phyloP scores from a whole-genome alignment of 2,329 filamentous ascomycete genomes.

The Chrysosporium keratinophilum region DNA sequence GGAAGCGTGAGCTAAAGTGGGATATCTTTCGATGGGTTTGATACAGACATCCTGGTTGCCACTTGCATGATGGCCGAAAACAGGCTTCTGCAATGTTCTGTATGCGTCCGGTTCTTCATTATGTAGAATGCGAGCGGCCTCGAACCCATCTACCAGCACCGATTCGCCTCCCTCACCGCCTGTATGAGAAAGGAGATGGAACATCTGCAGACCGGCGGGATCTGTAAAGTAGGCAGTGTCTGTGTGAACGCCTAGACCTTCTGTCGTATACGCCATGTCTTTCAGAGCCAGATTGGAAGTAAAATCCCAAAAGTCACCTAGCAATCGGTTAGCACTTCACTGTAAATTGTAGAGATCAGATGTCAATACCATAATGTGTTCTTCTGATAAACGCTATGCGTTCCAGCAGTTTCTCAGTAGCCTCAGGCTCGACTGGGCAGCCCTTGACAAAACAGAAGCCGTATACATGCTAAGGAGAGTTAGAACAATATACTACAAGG shows the following conservation, averaged over 20 bases:
- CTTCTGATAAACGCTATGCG: slow-evolving; percentile 76
- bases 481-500: background rate
- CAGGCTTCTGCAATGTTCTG: slow-evolving; percentile 44
- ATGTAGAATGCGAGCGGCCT: slow-evolving; percentile 53
- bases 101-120: slow-evolving; percentile 48
- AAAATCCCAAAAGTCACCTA: slow-evolving; percentile 73
- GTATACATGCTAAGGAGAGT: slow-evolving; percentile 45
- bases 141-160: slow-evolving; percentile 77
- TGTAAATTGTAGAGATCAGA: slow-evolving; percentile 20
- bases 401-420: slow-evolving; percentile 64
- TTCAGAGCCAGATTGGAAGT: slow-evolving; percentile 77
- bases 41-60: slow-evolving; percentile 79
- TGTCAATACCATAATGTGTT: slow-evolving; percentile 76
- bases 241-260: slow-evolving; percentile 74
- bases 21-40: slow-evolving; percentile 57
- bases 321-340: background rate
- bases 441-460: slow-evolving; percentile 70
- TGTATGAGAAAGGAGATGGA: slow-evolving; percentile 79
- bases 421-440: slow-evolving; percentile 57
- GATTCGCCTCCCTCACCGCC: slow-evolving; percentile 57
- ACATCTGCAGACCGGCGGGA: slow-evolving; percentile 79
- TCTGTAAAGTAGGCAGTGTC: slow-evolving; percentile 96
- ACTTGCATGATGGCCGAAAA: slow-evolving; percentile 69
- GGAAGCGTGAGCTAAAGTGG: slow-evolving; percentile 57
- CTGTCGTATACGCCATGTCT: slow-evolving; percentile 83